Conservation (phyloP, 192 early-diverging fungal species). For the Backusella westeae region DNA sequence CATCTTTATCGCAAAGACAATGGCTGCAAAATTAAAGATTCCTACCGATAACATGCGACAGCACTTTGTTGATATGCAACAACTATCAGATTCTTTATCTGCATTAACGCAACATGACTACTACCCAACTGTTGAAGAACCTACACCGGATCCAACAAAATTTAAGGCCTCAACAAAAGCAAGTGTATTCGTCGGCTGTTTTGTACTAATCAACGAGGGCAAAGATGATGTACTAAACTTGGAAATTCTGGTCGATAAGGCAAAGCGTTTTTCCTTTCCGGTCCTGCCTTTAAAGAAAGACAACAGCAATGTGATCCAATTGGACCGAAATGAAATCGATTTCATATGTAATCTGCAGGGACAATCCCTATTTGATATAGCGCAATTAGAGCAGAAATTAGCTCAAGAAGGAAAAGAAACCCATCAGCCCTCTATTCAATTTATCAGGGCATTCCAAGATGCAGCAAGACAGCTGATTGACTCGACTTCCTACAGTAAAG, state of each 20-base stretch:
- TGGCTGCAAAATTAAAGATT: conserved; percentile 31
- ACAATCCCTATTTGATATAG: conserved; percentile 10
- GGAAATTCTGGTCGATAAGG: conserved; percentile 26
- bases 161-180: conserved; percentile 1
- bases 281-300: conserved; percentile 15
- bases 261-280: conserved; percentile 24
- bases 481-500: conserved; percentile 12
- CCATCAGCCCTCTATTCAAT: background rate
- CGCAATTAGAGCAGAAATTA: conserved; percentile 9
- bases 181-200: conserved; percentile 16
- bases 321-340: conserved; percentile 4
- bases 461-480: conserved; percentile 16
- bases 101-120: conserved; percentile 4
- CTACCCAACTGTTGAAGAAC: background rate
- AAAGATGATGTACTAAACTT: conserved; percentile 5
- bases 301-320: background rate
- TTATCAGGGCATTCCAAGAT: conserved; percentile 5
- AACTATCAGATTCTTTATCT: conserved; percentile 5
- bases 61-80: conserved; percentile 33
- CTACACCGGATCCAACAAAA: background rate
- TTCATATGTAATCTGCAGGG: conserved; percentile 3
- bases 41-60: conserved; percentile 26
- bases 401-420: background rate
- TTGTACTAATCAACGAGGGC: conserved; percentile 21
- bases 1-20: conserved; percentile 28